Evolutionary conservation across 805 yeast species (phyloP), one percentile per base, ranked within the genome.

Genomic region (Maudiozyma turicensis): DNA sequence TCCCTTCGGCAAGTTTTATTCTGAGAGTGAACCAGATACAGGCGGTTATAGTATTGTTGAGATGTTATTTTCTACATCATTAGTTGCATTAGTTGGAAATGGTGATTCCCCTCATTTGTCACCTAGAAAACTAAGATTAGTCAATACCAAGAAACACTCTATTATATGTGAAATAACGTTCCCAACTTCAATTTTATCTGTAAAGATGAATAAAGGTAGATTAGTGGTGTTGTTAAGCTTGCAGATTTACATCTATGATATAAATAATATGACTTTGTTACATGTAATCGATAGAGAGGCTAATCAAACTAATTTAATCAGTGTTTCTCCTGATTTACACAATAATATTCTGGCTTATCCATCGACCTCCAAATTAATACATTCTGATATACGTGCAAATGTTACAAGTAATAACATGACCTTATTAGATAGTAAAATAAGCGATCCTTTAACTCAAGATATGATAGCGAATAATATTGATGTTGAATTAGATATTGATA

Each of bases 91-190:
- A 13, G 88, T 84, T 11, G 87, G 84, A 0, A 63, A 78, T 38
- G 89, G 89, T 0, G 87, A 82, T 49, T 82, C 77, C 49, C 77
- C 81, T 3, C 63, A 75, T 3, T 72, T 80, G 57, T 80, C 87
- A 7, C 95, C 96, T n/a, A 74, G 96, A 51, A 79, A 88, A 54
- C 73, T 91, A 52, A 80, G 81, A 60, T 80, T 91, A 45, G 73
- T 89, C 50, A 90, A 93, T 68, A 85, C 95, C 2, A 86, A 86
- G 63, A 68, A 65, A 52, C 65, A 67, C 46, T 63, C 76, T 0
- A 67, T 73, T 0, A 82, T 84, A 14, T 84, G 91, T 61, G 90
- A 84, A 61, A 70, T 85, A 49, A 74, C 83, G 0, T 84, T 82
- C 57, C 83, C 87, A 1, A 73, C 83, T 5, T 65, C 77, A 5